phyloP scores from a whole-genome alignment of 768 basidiomycete species.

The Trametopsis cervina region DNA sequence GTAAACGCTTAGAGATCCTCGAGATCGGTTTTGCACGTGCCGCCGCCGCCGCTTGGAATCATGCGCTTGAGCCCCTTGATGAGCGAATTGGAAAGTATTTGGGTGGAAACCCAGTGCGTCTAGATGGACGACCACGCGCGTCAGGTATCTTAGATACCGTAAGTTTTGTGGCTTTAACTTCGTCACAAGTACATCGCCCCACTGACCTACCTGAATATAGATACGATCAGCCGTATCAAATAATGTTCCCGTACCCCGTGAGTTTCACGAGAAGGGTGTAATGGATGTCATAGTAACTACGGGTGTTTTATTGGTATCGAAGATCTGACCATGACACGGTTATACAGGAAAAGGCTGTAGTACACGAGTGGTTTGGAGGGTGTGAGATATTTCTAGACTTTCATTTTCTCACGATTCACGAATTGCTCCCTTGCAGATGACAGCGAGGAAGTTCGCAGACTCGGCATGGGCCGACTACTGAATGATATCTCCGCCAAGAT shows the following conservation, averaged over 20 bases:
- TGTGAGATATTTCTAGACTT: conserved; percentile 19
- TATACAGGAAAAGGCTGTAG: conserved; percentile 60
- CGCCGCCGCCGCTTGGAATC: conserved; percentile 59
- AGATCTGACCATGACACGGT: neutral
- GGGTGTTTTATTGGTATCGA: neutral
- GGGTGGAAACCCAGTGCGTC: conserved; percentile 57
- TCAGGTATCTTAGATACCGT: conserved; percentile 74
- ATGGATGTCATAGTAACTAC: conserved; percentile 49
- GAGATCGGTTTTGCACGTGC: conserved; percentile 60
- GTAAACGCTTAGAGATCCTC: conserved; percentile 58
- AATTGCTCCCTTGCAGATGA: conserved; percentile 40
- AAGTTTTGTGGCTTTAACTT: conserved; percentile 6
- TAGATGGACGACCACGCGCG: conserved; percentile 71
- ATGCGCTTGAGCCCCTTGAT: conserved; percentile 54
- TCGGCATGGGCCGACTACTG: conserved; percentile 75
- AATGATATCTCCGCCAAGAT: conserved; percentile 58
- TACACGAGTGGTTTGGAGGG: conserved; percentile 75
- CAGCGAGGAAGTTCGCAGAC: conserved; percentile 63
- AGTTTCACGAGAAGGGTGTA: conserved; percentile 59
- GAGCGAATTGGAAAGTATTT: conserved; percentile 61
- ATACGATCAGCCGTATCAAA: conserved; percentile 66
- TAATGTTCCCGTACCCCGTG: conserved; percentile 61
- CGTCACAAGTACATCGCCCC: neutral
- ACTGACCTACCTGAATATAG: conserved; percentile 25
- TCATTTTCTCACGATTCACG: neutral